Percentiles rank a stretch among this genome's conserved stretches.
Conservation (phyloP, 2,329 filamentous ascomycete genomes). For the Neofusicoccum sp. region DNA sequence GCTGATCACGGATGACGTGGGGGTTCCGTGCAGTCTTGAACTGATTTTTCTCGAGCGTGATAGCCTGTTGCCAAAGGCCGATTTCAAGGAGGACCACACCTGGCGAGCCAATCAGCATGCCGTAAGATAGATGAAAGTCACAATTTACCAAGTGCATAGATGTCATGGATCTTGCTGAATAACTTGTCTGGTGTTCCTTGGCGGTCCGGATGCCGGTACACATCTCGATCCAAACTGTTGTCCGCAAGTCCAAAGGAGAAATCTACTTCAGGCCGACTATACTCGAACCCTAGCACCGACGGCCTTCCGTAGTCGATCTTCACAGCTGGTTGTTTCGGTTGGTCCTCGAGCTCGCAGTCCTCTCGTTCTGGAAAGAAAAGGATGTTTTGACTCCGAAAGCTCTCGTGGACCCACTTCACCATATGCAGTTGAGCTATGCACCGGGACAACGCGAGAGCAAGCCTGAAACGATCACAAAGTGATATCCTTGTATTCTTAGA, state of each 20-base stretch:
- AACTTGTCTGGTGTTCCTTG: constrained; percentile 29
- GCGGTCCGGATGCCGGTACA: constrained; percentile 33
- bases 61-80: constrained; percentile 24
- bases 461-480: constrained; percentile 15
- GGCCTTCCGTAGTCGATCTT: constrained; percentile 15
- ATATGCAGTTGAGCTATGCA: constrained; percentile 22
- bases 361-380: constrained; percentile 20
- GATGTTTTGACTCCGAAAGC: constrained; percentile 24
- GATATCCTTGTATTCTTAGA: background rate
- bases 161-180: constrained; percentile 35
- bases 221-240: constrained; percentile 9
- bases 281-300: constrained; percentile 23
- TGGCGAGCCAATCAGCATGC: background rate
- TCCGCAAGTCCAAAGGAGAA: constrained; percentile 16
- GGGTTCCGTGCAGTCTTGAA: constrained; percentile 19
- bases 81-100: constrained; percentile 41
- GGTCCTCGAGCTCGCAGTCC: background rate
- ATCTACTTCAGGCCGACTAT: constrained; percentile 18
- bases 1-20: constrained; percentile 17
- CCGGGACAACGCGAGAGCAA: constrained; percentile 15
- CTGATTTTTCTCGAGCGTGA: constrained; percentile 18
- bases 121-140: background rate
- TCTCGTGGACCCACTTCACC: constrained; percentile 23
- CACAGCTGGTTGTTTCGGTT: background rate
- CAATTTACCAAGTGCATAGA: constrained; percentile 33